Evolutionary conservation across 2,329 filamentous ascomycete genomes (phyloP).

Genomic region (Calonectria multiphialidica): DNA sequence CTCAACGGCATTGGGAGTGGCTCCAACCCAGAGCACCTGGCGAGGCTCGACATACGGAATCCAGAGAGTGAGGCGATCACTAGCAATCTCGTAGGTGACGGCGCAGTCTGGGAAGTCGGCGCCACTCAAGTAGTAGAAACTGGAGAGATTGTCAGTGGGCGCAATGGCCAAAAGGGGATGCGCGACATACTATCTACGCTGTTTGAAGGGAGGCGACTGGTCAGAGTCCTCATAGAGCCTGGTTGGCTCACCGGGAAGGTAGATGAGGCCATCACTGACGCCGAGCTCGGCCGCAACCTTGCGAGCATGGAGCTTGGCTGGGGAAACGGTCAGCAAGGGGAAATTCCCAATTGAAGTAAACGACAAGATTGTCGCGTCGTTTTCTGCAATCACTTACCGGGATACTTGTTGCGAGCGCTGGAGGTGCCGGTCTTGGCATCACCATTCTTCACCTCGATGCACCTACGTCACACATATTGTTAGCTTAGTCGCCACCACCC

Average conservation of each 20-base stretch:
- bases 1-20: conserved; percentile 70
- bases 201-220: conserved; percentile 66
- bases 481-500: conserved; percentile 7
- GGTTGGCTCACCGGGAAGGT: conserved; percentile 65
- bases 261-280: conserved; percentile 64
- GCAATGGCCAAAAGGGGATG: not conserved
- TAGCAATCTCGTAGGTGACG: conserved; percentile 68
- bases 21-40: conserved; percentile 73
- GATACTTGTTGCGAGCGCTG: conserved; percentile 48
- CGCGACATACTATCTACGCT: conserved; percentile 67
- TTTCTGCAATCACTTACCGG: conserved; percentile 46
- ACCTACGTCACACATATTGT: conserved; percentile 34
- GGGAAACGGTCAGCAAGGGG: not conserved
- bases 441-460: conserved; percentile 53
- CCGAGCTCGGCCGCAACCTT: conserved; percentile 66
- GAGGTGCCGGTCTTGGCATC: conserved; percentile 13
- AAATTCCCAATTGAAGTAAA: not conserved
- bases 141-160: conserved; percentile 38
- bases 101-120: conserved; percentile 66
- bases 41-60: conserved; percentile 76
- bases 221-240: conserved; percentile 70
- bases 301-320: conserved; percentile 69
- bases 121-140: conserved; percentile 71
- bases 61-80: conserved; percentile 77
- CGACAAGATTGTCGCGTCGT: not conserved